Conservation (phyloP, 257 asterid species). For the Buddleja alternifolia region DNA sequence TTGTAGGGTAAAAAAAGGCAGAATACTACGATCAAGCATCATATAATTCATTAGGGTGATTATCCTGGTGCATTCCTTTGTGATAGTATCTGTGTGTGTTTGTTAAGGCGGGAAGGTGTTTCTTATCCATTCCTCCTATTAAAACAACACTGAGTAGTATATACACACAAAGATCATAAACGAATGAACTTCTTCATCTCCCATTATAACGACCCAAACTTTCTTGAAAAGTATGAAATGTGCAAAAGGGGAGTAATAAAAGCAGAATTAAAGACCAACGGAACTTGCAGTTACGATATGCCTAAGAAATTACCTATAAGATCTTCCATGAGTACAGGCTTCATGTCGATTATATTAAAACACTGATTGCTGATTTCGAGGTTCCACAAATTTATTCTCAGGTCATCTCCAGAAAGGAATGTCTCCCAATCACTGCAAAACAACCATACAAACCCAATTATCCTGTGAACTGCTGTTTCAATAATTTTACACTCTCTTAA, state of each 20-base stretch:
- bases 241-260: background rate
- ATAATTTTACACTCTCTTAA: conserved; percentile 25
- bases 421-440: conserved; percentile 83
- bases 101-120: background rate
- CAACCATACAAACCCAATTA: conserved; percentile 27
- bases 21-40: conserved; percentile 4
- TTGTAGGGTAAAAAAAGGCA: background rate
- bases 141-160: background rate
- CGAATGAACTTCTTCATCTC: conserved; percentile 1
- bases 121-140: conserved; percentile 13
- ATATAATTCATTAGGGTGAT: background rate
- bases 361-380: conserved; percentile 72
- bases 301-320: conserved; percentile 57
- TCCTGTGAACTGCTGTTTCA: conserved; percentile 10
- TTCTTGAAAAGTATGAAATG: background rate
- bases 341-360: conserved; percentile 73
- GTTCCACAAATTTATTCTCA: conserved; percentile 85
- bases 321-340: conserved; percentile 79
- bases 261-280: conserved; percentile 10
- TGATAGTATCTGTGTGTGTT: background rate
- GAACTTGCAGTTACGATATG: conserved; percentile 2
- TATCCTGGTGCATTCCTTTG: background rate
- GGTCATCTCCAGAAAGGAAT: conserved; percentile 82
- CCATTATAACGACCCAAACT: no score
- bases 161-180: conserved; percentile 10